Conservation (phyloP, 176 grass and related monocot species). For the Dactylis glomerata region DNA sequence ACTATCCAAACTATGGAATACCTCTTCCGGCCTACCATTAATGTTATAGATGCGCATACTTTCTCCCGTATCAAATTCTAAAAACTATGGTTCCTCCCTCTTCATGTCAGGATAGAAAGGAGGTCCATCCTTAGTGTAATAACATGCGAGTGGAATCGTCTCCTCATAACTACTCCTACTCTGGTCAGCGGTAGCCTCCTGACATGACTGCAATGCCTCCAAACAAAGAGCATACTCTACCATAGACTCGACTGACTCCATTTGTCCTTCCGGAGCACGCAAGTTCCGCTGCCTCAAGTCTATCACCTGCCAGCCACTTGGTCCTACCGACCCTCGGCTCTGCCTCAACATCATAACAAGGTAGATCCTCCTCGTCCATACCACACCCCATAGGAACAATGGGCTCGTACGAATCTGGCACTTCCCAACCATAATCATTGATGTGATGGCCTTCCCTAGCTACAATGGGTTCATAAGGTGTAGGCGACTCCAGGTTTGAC, state of each 20-base stretch:
- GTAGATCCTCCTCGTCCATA: background rate
- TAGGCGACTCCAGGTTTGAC: background rate
- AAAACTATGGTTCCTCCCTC: background rate
- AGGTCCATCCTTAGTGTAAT: no score
- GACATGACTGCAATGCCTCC: no score
- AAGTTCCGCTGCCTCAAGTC: background rate
- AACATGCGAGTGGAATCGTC: no score
- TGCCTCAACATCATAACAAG: background rate
- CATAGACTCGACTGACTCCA: background rate
- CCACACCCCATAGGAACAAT: background rate
- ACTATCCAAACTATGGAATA: background rate
- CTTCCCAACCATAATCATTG: background rate
- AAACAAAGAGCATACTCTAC: no score
- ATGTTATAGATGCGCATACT: no score
- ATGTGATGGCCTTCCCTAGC: background rate
- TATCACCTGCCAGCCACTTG: background rate
- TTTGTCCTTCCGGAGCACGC: no score
- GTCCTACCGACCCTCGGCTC: background rate
- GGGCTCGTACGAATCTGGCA: background rate
- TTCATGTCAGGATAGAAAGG: no score
- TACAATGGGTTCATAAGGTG: background rate
- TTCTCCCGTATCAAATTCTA: no score
- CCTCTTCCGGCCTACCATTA: no score
- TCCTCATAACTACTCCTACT: no score
- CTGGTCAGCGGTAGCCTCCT: no score